Conservation (phyloP, 768 basidiomycete genomes). For the Hemileccinum impolitum region DNA sequence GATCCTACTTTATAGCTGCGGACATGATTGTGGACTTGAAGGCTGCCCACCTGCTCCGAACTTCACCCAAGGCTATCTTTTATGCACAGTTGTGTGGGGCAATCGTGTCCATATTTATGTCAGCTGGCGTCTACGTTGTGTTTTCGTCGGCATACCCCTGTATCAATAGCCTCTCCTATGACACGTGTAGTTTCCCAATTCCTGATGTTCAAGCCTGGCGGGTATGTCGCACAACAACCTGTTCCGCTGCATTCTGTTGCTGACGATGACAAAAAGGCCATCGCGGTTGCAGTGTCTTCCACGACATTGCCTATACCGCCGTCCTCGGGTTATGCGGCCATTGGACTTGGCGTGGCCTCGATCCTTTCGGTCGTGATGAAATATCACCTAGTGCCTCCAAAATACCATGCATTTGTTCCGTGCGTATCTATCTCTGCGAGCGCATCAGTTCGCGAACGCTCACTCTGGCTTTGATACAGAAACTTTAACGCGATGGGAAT, state of each 20-base stretch:
- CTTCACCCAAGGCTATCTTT: slow-evolving; percentile 63
- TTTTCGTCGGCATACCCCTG: slow-evolving; percentile 63
- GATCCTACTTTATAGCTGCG: slow-evolving; percentile 27
- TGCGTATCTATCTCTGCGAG: slow-evolving; percentile 1
- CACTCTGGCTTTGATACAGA: not conserved
- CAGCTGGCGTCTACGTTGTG: slow-evolving; percentile 54
- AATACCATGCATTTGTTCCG: slow-evolving; percentile 22
- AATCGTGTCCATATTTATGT: slow-evolving; percentile 58
- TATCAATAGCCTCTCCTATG: slow-evolving; percentile 35
- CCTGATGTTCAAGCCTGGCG: slow-evolving; percentile 26
- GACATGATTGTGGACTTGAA: slow-evolving; percentile 71
- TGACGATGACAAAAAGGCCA: slow-evolving; percentile 4
- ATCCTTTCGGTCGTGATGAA: slow-evolving; percentile 45
- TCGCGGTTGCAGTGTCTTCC: slow-evolving; percentile 21
- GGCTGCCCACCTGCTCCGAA: slow-evolving; percentile 64
- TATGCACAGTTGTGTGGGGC: slow-evolving; percentile 57
- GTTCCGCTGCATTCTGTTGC: not conserved
- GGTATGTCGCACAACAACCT: slow-evolving; percentile 3
- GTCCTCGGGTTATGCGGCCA: slow-evolving; percentile 56
- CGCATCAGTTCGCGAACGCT: not conserved
- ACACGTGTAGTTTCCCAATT: slow-evolving; percentile 21
- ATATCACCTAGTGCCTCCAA: slow-evolving; percentile 21
- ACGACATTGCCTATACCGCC: slow-evolving; percentile 40
- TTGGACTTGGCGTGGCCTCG: slow-evolving; percentile 47
- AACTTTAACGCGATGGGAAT: slow-evolving; percentile 30